These are phyloP conservation scores for Fomitopsis pinicola DNA, from an alignment of 1,284 basidiomycete genomes.

Conservation along the genomic window DNA sequence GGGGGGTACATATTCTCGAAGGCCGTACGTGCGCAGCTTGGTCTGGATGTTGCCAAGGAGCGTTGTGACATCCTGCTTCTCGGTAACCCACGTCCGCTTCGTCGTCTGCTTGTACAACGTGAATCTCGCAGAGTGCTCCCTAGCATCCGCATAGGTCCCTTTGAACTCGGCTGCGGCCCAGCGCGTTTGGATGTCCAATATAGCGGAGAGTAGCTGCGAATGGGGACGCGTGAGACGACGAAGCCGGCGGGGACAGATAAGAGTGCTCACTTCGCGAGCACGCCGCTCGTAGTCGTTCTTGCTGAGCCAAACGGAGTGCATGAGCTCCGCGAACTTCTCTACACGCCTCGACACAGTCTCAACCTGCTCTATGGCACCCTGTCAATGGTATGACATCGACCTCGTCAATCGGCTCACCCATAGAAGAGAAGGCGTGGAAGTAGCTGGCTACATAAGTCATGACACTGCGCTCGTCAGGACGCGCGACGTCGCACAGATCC, in stretches of 20 bases:
- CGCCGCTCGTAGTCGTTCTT: constrained; percentile 94
- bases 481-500: constrained; percentile 86
- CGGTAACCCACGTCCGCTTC: constrained; percentile 86
- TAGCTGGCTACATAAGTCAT: constrained; percentile 96
- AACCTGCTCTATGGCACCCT: constrained; percentile 69
- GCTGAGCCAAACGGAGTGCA: constrained; percentile 85
- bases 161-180: constrained; percentile 65
- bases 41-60: constrained; percentile 94
- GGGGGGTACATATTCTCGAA: constrained; percentile 82
- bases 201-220: constrained; percentile 59
- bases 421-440: constrained; percentile 97
- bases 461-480: constrained; percentile 92
- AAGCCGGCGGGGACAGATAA: not conserved
- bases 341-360: constrained; percentile 93
- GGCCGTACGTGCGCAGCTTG: constrained; percentile 87
- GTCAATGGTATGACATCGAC: not conserved
- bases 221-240: constrained; percentile 9
- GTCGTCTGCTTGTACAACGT: constrained; percentile 81
- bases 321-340: constrained; percentile 93
- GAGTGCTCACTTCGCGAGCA: constrained; percentile 56
- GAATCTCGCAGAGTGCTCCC: constrained; percentile 72
- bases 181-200: constrained; percentile 57
- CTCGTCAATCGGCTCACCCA: constrained; percentile 55
- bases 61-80: constrained; percentile 85
- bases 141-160: constrained; percentile 80